Evolutionary conservation across 2,329 filamentous ascomycete genomes (phyloP).

Genomic region (Alternaria viburni): DNA sequence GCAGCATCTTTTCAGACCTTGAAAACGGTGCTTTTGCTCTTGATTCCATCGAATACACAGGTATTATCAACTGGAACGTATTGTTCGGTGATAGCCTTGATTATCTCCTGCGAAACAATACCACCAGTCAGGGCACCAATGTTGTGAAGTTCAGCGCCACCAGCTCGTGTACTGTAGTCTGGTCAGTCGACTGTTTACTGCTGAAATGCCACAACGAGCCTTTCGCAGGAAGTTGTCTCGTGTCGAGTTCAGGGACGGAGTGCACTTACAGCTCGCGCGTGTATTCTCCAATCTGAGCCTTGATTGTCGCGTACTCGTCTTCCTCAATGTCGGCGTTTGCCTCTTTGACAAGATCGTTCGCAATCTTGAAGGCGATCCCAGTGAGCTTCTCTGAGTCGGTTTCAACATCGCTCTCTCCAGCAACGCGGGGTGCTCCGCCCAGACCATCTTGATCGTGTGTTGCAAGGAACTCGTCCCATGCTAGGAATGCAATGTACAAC

Average conservation of each 20-base stretch:
- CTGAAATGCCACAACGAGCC: neutral
- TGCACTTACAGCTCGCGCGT: conserved; percentile 53
- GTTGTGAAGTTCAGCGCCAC: conserved; percentile 89
- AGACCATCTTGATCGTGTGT: conserved; percentile 48
- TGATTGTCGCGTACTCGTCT: conserved; percentile 49
- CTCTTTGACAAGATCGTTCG: conserved; percentile 52
- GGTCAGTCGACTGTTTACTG: conserved; percentile 8
- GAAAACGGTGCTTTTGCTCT: conserved; percentile 61
- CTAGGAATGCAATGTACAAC: conserved; percentile 59
- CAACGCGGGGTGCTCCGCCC: conserved; percentile 43
- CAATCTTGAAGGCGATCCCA: conserved; percentile 51
- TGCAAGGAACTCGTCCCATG: conserved; percentile 55
- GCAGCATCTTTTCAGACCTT: conserved; percentile 40
- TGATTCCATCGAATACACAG: conserved; percentile 67
- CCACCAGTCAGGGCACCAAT: conserved; percentile 86
- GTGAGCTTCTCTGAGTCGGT: conserved; percentile 50
- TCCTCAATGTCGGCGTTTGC: conserved; percentile 50
- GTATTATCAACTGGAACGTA: conserved; percentile 70
- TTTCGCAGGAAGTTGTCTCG: neutral
- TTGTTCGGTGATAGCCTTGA: conserved; percentile 81
- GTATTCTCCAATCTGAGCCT: conserved; percentile 44
- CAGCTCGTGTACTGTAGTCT: conserved; percentile 67
- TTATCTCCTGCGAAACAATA: conserved; percentile 94
- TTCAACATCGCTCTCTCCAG: conserved; percentile 44
- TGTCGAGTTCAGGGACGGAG: neutral